Evolutionary conservation across 2,329 filamentous ascomycete genomes (phyloP), one percentile per base, ranked within the genome.

Genomic region (Arthrobotrys pseudoclavata): DNA sequence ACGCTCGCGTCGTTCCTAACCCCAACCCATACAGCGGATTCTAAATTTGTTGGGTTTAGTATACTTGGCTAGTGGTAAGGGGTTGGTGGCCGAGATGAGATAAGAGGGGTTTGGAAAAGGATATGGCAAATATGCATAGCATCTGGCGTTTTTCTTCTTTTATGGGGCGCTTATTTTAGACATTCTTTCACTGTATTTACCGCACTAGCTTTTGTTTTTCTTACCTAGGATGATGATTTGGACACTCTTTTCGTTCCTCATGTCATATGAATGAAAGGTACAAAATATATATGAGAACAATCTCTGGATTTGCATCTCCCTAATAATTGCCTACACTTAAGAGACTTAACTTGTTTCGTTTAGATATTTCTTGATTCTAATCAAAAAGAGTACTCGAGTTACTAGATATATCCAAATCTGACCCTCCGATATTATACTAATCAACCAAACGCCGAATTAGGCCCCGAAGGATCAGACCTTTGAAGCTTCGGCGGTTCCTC

Each of bases 1-100:
- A 55, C 3, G 68, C 68, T 29, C 69, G 69, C 18, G 34, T 66
- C n/a, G 24, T 68, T 50, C 67, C 61, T 13, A 77, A 77, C 53
- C 74, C 74, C 6, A 77, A 77, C 62, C 74, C 74, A 31, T 45
- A 53, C 52, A 77, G 74, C 53, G 74, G 74, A 15, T 77, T 77
- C 62, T 76, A 77, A 77, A 66, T 26, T 15, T 37, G 3, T 34
- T 47, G 22, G 18, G n/a, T n/a, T 20, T 5, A 34, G 3, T 31
- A n/a, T 24, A 18, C 20, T n/a, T 12, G 26, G 9, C 5, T 4
- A 20, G 20, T 55, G 26, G 48, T 18, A 5, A 12, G n/a, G 26
- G 37, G 9, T 60, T 18, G 31, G 6, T 10, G 26, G 13, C 13
- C 34, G 15, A 18, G 26, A 29, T 40, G 37, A 12, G 12, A 1